phyloP scores from a whole-genome alignment of 495 filamentous ascomycete species.

The Daldinia childiae region DNA sequence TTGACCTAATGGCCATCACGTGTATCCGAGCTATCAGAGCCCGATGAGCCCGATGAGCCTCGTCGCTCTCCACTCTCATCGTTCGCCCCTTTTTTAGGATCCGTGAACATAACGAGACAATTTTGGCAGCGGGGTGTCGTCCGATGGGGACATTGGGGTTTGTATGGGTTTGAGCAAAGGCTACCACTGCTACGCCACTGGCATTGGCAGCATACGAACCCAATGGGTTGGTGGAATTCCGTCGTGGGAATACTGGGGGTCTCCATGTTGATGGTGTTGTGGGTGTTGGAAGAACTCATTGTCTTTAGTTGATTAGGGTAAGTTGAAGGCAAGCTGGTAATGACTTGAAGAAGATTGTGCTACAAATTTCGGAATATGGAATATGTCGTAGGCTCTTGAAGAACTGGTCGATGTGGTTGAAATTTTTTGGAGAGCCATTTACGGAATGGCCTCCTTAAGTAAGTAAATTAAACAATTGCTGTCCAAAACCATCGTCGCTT shows the following conservation, averaged over 20 bases:
- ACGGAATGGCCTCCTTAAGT: neutral
- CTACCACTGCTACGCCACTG: constrained; percentile 35
- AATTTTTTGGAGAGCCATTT: neutral
- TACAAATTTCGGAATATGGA: neutral
- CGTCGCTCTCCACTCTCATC: neutral
- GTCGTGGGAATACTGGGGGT: neutral
- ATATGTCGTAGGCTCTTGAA: neutral
- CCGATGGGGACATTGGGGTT: constrained; percentile 32
- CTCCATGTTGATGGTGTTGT: neutral
- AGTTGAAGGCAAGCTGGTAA: neutral
- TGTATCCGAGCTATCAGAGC: neutral
- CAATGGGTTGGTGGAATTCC: constrained; percentile 39
- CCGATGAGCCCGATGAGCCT: neutral
- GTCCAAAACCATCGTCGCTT: neutral
- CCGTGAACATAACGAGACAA: constrained; percentile 36
- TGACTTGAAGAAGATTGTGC: neutral
- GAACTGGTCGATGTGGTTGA: neutral
- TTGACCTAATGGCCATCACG: neutral
- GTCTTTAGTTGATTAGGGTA: no score
- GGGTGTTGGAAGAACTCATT: neutral
- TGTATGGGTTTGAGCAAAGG: constrained; percentile 37
- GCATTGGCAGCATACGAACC: constrained; percentile 42
- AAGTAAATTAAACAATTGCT: neutral
- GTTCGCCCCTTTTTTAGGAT: neutral
- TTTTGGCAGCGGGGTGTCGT: constrained; percentile 27